Base-by-base conservation (phyloP, 805 yeast genomes). In the Kuraishia capsulata region DNA sequence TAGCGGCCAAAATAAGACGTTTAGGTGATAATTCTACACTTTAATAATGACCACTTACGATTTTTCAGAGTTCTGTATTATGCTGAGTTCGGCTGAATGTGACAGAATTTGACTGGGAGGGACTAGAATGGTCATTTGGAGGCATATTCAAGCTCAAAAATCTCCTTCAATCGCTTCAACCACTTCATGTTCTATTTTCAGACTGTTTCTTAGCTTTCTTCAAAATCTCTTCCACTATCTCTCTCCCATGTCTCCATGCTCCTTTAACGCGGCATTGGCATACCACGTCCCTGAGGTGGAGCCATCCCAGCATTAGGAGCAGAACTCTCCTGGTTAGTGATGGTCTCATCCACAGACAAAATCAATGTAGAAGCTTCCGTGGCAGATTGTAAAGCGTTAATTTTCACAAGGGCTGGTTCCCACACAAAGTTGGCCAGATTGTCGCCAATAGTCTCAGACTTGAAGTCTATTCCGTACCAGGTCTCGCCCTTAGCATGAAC, bases 331-430 rank as follows among this genome's bases (percentile, higher is more conserved):
- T 81, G 74, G 53, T 80, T 83, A 49, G 71, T 78, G 50, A 84
- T 81, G 14, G 97, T 92, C 67, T 92, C 97, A 60, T 92, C 99
- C 42, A 92, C 95, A n/a, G 94, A 81, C 47, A 92, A 71, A 48
- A 92, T 84, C 53, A 92, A 68, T 41, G 85, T 81, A 6, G 97
- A 95, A 32, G 98, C 98, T 62, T 92, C 99, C 10, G 96, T 82
- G 19, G 99, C 99, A 52, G 94, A 81, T 59, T 80, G 81, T 42
- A 92, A 66, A n/a, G 97, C 97, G 59, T 92, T 92, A 43, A 78
- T 74, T 64, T 92, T 92, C 38, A 90, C 95, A 50, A 92, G 72
- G 32, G 96, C 81, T 3, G 99, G 99, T 62, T 92, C 99, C 99
- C 99, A 92, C 41, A 92, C 94, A 53, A 86, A 90, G 44, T 71